Base-by-base conservation (phyloP, 2,329 filamentous ascomycete genomes). In the Orbilia blumenaviensis region DNA sequence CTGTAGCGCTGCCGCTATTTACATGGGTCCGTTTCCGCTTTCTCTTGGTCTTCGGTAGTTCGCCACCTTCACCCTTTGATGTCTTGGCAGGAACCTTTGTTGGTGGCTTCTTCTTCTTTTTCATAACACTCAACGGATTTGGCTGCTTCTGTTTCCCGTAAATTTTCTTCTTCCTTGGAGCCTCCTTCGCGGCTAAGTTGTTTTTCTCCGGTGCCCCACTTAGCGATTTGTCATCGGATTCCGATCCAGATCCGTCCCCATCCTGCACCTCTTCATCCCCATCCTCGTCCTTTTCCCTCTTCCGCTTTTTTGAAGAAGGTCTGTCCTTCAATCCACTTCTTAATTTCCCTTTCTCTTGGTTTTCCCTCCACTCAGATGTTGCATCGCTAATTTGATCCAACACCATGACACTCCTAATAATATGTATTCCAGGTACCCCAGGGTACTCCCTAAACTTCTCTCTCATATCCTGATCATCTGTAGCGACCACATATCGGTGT, bases 401-500 rank as follows among this genome's bases (percentile, higher is more conserved):
- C 66, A 91, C 89, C 88, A 94, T 92, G 64, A 96, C 91, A 77
- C 90, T 92, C 67, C 91, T 86, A 78, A 89, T 89, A 78, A 94
- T 91, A 81, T 94, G 94, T 52, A 95, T 88, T 77, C 94, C 82
- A 18, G 92, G 92, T 56, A 92, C 90, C 18, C 91, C 92, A 23
- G 88, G 86, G 18, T 94, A 86, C n/a, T 83, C 83, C 60, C 91
- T 86, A 84, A 94, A 86, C 78, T 85, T 84, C 52, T 86, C 85
- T 78, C 92, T 85, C 50, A 92, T 86, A 44, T 88, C 87, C 23
- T 85, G 83, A 78, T 91, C 90, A 82, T 94, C 92, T 77, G 88
- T 90, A 7, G 92, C 92, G 18, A 94, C 89, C 10, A 93, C 88
- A 81, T 94, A 94, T 72, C 90, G 87, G 81, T 93, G 89, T 84